Conservation (phyloP, 1,284 basidiomycete genomes). For the Afroboletus lepidellus region DNA sequence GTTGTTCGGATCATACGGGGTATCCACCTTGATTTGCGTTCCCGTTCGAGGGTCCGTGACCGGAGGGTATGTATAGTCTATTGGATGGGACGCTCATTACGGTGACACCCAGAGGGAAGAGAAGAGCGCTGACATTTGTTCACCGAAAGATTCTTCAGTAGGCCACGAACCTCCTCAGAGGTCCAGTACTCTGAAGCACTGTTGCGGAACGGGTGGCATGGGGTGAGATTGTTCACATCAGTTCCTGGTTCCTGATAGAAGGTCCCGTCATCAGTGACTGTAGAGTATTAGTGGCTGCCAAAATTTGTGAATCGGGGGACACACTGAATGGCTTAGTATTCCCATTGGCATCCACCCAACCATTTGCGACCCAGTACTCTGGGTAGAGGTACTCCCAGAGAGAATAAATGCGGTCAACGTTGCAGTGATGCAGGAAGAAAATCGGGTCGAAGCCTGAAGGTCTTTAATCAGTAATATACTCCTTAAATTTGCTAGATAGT, state of each 20-base stretch:
- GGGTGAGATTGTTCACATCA: neutral
- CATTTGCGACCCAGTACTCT: slow-evolving; percentile 13
- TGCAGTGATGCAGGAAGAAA: slow-evolving; percentile 19
- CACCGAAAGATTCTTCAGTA: neutral
- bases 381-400: slow-evolving; percentile 23
- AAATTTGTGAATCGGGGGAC: neutral
- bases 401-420: slow-evolving; percentile 18
- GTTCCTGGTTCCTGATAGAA: neutral
- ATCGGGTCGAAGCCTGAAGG: slow-evolving; percentile 16
- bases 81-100: neutral
- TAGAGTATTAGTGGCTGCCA: neutral
- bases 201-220: slow-evolving; percentile 12
- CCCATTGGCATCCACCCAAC: slow-evolving; percentile 13
- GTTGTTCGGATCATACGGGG: slow-evolving; percentile 10
- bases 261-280: slow-evolving; percentile 2
- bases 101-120: neutral
- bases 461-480: neutral
- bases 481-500: neutral
- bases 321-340: slow-evolving; percentile 6
- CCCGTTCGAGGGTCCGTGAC: slow-evolving; percentile 7
- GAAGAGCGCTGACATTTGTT: slow-evolving; percentile 8
- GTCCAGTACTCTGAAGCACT: slow-evolving; percentile 8
- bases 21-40: slow-evolving; percentile 10
- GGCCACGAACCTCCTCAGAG: slow-evolving; percentile 8
- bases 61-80: slow-evolving; percentile 23